A percentile compares a stretch with the other conserved stretches of the same genome.
phyloP scores from a whole-genome alignment of 495 filamentous ascomycete genomes.

The Annulohypoxylon maeteangense region DNA sequence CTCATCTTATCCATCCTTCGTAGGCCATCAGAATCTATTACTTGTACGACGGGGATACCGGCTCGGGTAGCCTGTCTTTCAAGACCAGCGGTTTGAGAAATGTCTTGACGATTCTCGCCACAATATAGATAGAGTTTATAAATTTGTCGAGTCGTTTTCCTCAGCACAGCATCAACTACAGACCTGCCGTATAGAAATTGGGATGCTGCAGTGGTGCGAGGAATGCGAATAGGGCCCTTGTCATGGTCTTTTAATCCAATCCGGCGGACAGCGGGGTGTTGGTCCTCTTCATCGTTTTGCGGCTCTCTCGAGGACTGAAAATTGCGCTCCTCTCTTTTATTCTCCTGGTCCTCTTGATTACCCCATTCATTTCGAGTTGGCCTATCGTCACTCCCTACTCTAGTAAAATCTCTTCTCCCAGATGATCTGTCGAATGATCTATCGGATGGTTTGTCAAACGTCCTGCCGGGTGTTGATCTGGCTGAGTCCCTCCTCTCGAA shows the following conservation, averaged over 20 bases:
- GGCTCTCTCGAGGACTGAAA: neutral
- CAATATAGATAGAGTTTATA: slow-evolving; percentile 86
- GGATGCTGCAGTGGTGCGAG: slow-evolving; percentile 85
- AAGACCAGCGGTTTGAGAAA: slow-evolving; percentile 56
- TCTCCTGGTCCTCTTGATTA: neutral
- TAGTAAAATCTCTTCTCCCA: neutral
- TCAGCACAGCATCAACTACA: slow-evolving; percentile 84
- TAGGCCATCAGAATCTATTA: slow-evolving; percentile 60
- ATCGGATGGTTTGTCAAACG: neutral
- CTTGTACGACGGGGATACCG: slow-evolving; percentile 63
- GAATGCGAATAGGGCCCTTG: slow-evolving; percentile 66
- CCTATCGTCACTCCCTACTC: neutral
- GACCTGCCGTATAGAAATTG: slow-evolving; percentile 90
- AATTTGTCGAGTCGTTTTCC: slow-evolving; percentile 71
- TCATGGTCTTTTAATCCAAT: slow-evolving; percentile 12
- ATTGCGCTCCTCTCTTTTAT: neutral
- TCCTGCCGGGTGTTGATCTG: neutral
- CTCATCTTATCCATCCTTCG: slow-evolving; percentile 85
- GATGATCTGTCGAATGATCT: neutral
- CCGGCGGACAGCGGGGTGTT: neutral
- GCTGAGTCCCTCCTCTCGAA: neutral
- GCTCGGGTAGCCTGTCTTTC: slow-evolving; percentile 68
- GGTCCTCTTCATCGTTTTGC: neutral
- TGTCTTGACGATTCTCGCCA: slow-evolving; percentile 59
- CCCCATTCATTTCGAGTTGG: neutral